Conservation (phyloP, 2,329 filamentous ascomycete species). For the Gremmenia infestans region DNA sequence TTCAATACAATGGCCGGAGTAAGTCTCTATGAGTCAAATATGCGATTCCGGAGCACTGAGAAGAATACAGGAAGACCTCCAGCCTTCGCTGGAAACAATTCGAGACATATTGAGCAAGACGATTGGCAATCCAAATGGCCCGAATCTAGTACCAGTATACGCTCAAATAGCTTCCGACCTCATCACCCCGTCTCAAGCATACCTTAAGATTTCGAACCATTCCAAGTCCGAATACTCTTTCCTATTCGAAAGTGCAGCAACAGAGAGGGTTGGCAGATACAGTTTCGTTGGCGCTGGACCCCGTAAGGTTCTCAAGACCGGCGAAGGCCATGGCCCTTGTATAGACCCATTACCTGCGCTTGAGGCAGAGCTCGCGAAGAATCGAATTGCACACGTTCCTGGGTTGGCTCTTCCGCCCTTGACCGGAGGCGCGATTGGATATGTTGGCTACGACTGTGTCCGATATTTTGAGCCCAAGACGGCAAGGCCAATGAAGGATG, state of each 20-base stretch:
- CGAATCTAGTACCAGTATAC: conserved; percentile 78
- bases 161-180: conserved; percentile 87
- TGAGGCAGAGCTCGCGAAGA: conserved; percentile 72
- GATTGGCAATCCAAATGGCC: conserved; percentile 45
- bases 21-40: conserved; percentile 21
- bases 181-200: conserved; percentile 89
- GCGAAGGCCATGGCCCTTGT: conserved; percentile 78
- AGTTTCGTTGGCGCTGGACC: conserved; percentile 86
- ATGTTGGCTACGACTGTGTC: conserved; percentile 96
- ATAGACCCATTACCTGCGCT: conserved; percentile 80
- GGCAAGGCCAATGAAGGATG: conserved; percentile 80
- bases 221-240: conserved; percentile 78
- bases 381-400: conserved; percentile 77
- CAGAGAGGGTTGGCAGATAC: conserved; percentile 89
- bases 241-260: conserved; percentile 91
- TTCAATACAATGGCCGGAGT: conserved; percentile 25
- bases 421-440: conserved; percentile 89
- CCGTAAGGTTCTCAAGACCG: conserved; percentile 79
- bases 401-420: conserved; percentile 78
- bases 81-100: conserved; percentile 58
- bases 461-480: conserved; percentile 98
- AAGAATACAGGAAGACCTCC: conserved; percentile 40
- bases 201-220: conserved; percentile 81
- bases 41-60: conserved; percentile 16
- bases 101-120: conserved; percentile 49